Conservation (phyloP, 352 stramenopile species). For the Phytophthora sp. region DNA sequence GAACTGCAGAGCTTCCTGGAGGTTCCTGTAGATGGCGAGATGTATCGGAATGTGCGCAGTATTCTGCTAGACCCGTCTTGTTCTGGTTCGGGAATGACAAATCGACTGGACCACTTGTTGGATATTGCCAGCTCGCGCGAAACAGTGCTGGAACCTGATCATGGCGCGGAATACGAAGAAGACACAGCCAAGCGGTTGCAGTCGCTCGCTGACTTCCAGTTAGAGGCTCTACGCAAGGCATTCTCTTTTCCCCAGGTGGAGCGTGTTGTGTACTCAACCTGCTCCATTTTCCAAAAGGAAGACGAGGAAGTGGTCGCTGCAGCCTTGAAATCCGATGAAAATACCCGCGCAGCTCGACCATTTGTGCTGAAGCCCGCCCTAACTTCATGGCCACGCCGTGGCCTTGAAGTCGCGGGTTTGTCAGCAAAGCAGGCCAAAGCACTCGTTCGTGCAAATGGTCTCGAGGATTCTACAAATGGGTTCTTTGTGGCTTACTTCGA, state of each 20-base stretch:
- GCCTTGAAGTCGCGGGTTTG: conserved; percentile 64
- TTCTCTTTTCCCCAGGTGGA: conserved; percentile 95
- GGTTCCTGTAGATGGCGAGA: conserved; percentile 69
- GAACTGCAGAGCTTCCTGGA: conserved; percentile 94
- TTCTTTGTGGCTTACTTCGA: conserved; percentile 98
- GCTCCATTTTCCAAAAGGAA: conserved; percentile 95
- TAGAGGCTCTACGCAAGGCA: conserved; percentile 92
- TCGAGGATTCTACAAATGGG: conserved; percentile 95
- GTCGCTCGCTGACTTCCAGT: conserved; percentile 95
- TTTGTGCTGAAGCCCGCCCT: conserved; percentile 80
- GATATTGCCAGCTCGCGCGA: conserved; percentile 78
- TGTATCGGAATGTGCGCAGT: conserved; percentile 88
- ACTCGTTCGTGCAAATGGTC: conserved; percentile 91
- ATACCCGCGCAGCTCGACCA: conserved; percentile 40
- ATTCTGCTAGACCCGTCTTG: conserved; percentile 97
- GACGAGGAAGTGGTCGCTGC: conserved; percentile 95
- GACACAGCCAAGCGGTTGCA: conserved; percentile 83
- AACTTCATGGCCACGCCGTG: conserved; percentile 74
- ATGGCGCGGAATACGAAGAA: conserved; percentile 49
- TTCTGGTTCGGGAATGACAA: conserved; percentile 96
- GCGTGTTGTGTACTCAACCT: conserved; percentile 97
- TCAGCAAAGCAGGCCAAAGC: conserved; percentile 65
- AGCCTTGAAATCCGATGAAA: conserved; percentile 79
- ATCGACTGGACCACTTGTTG: conserved; percentile 92
- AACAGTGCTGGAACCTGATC: conserved; percentile 43